Evolutionary conservation across 805 yeast genomes (phyloP).

Genomic region (Ogataea dorogensis): DNA sequence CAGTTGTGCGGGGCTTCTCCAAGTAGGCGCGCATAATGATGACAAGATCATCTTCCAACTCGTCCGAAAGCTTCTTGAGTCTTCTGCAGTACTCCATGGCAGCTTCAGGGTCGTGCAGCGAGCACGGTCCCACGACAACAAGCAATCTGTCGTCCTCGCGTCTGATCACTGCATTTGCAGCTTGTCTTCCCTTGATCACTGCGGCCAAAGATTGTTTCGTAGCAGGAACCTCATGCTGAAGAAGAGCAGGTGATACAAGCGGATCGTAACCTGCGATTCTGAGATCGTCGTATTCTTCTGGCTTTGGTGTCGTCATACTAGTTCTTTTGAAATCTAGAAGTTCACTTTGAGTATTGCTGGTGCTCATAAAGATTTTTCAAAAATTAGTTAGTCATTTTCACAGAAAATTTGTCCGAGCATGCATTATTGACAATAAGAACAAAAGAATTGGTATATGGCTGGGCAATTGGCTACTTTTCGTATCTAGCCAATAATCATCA

Average conservation of each 20-base stretch:
- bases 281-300: constrained; percentile 72
- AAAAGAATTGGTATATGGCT: too few relatives aligned
- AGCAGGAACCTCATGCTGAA: constrained; percentile 83
- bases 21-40: constrained; percentile 96
- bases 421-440: too few relatives aligned
- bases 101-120: constrained; percentile 86
- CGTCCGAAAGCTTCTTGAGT: constrained; percentile 64
- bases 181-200: constrained; percentile 75
- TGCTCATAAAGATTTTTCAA: constrained; percentile 5
- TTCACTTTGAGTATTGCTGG: constrained; percentile 2
- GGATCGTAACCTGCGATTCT: constrained; percentile 91
- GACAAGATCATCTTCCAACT: constrained; percentile 71
- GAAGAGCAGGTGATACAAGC: constrained; percentile 84
- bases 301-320: constrained; percentile 44
- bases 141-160: constrained; percentile 80
- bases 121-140: constrained; percentile 95
- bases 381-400: constrained; percentile 4
- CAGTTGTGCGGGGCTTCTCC: constrained; percentile 98
- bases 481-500: too few relatives aligned
- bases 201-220: constrained; percentile 51
- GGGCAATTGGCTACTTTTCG: too few relatives aligned
- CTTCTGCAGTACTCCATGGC: constrained; percentile 85
- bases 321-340: constrained; percentile 12
- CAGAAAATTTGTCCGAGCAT: too few relatives aligned
- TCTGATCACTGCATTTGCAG: constrained; percentile 68